Conservation (phyloP, 179 eudicot genomes). For the Heliamphora pulchella region DNA sequence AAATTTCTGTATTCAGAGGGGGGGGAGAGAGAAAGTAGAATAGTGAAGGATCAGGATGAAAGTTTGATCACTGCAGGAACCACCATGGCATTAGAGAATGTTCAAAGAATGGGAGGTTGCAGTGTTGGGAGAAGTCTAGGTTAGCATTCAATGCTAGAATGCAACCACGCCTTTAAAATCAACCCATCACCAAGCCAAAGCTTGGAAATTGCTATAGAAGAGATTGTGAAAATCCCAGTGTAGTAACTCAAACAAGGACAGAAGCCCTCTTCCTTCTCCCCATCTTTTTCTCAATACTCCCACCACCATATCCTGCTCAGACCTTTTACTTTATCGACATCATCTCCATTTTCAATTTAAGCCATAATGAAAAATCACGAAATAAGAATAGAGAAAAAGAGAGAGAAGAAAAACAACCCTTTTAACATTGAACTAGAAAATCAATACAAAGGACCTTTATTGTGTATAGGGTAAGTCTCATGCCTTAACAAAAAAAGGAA, state of each 20-base stretch:
- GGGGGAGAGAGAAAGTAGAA: neutral
- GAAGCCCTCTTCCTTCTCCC: slow-evolving; percentile 36
- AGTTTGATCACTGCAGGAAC: slow-evolving; percentile 47
- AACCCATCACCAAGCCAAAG: slow-evolving; percentile 41
- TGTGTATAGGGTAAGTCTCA: neutral
- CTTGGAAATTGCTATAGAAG: slow-evolving; percentile 40
- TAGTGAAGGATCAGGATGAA: slow-evolving; percentile 49
- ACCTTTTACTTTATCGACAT: slow-evolving; percentile 62
- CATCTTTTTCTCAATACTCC: slow-evolving; percentile 16
- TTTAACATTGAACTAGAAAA: neutral
- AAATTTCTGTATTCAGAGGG: neutral
- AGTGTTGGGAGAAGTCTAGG: slow-evolving; percentile 57
- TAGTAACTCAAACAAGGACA: slow-evolving; percentile 54
- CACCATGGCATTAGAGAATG: slow-evolving; percentile 19
- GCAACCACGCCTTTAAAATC: slow-evolving; percentile 66
- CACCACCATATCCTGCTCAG: slow-evolving; percentile 46
- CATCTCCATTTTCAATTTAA: slow-evolving; percentile 36
- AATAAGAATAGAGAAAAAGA: neutral
- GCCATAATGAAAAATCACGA: neutral
- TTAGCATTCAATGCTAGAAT: slow-evolving; percentile 68
- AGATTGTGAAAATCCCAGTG: slow-evolving; percentile 62
- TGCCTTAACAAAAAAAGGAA: neutral
- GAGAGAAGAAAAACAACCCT: neutral
- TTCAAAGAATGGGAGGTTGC: slow-evolving; percentile 5
- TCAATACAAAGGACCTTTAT: neutral